These are phyloP conservation scores for Ustilago nuda DNA, from an alignment of 1,284 basidiomycete genomes.

Conservation along the genomic window DNA sequence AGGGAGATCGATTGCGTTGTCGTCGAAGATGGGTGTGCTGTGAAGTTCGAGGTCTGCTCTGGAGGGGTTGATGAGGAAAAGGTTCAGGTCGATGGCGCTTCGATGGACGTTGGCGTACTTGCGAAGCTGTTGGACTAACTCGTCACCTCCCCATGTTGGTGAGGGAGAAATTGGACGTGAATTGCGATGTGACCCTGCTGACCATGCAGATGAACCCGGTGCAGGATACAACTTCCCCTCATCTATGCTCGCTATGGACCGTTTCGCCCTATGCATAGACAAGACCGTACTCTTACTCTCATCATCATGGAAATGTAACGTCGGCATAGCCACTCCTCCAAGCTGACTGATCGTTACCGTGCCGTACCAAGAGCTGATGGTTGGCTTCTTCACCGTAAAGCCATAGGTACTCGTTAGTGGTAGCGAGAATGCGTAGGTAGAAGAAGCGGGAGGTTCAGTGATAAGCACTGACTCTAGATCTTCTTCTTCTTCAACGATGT, in stretches of 20 bases:
- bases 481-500: conserved; percentile 33
- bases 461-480: conserved; percentile 45
- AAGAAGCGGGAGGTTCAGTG: conserved; percentile 48
- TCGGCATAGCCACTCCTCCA: conserved; percentile 88
- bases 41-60: conserved; percentile 89
- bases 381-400: conserved; percentile 79
- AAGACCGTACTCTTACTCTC: conserved; percentile 69
- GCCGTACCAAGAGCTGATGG: conserved; percentile 78
- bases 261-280: conserved; percentile 43
- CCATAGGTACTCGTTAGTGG: conserved; percentile 90
- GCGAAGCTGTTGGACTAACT: conserved; percentile 72
- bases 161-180: conserved; percentile 29
- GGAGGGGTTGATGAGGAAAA: conserved; percentile 93
- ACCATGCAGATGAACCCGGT: conserved; percentile 12
- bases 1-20: conserved; percentile 66
- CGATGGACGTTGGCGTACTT: conserved; percentile 80
- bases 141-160: conserved; percentile 72
- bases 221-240: conserved; percentile 14
- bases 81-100: conserved; percentile 80
- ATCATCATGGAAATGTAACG: conserved; percentile 95
- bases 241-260: conserved; percentile 46
- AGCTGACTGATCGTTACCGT: conserved; percentile 80
- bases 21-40: conserved; percentile 68
- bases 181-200: conserved; percentile 10
- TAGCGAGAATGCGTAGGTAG: conserved; percentile 91